Conservation (phyloP, 176 grass and related monocot species). For the Elymus sibiricus region DNA sequence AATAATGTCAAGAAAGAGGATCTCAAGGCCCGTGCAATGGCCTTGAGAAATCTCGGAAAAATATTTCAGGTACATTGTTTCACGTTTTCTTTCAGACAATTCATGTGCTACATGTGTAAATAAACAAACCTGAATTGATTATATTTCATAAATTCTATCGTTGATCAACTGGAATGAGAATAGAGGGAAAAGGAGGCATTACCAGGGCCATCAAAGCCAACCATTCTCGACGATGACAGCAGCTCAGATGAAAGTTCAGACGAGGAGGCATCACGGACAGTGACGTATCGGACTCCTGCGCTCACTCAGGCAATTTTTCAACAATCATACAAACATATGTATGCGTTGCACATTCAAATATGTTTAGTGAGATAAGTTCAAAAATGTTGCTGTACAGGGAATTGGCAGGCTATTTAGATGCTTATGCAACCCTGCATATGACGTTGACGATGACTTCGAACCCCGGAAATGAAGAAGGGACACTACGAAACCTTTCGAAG, state of each 20-base stretch:
- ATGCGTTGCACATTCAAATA: not conserved
- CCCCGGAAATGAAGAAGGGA: constrained; percentile 37
- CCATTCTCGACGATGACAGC: constrained; percentile 62
- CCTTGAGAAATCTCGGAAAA: constrained; percentile 89
- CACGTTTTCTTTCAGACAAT: not conserved
- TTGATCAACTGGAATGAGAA: constrained; percentile 12
- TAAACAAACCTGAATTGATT: not conserved
- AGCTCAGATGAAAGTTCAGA: constrained; percentile 87
- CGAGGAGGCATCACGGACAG: constrained; percentile 47
- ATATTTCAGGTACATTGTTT: constrained; percentile 66
- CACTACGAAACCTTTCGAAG: not conserved
- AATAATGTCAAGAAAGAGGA: constrained; percentile 93
- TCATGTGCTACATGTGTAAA: not conserved
- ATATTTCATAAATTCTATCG: not conserved
- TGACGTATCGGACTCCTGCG: constrained; percentile 82
- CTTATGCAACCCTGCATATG: constrained; percentile 94
- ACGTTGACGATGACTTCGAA: constrained; percentile 93
- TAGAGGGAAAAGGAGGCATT: constrained; percentile 81
- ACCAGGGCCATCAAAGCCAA: constrained; percentile 65
- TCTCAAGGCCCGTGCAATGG: constrained; percentile 64
- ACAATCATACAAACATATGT: not conserved
- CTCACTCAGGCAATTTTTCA: constrained; percentile 70
- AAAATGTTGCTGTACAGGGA: constrained; percentile 51
- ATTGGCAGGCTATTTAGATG: constrained; percentile 96
- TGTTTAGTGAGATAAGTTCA: not conserved